Evolutionary conservation across 495 filamentous ascomycete genomes (phyloP), one percentile per base, ranked within the genome.

Genomic region (Xylaria bambusicola): DNA sequence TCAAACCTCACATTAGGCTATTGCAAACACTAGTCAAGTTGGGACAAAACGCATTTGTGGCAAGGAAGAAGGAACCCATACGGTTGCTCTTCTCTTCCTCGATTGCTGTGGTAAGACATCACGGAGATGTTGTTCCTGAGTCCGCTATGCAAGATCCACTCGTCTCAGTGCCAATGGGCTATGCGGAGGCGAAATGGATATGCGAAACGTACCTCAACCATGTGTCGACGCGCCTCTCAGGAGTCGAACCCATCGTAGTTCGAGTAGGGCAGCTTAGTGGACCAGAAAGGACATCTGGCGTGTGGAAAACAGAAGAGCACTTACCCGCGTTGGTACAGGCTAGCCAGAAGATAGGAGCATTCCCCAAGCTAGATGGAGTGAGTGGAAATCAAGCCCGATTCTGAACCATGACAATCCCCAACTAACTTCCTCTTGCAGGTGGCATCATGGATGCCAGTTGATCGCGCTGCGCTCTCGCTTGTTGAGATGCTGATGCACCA

Each of bases 381-480:
- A 64, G 73, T 63, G 17, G 17, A 35, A 17, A 50, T 10, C 47
- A 35, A 50, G 17, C 47, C 10, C 18, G 17, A n/a, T 26, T 48
- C 9, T 6, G 10, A 17, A 3, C 17, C 17, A 33, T 23, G 1
- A 17, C 8, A 6, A n/a, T 13, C 29, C 29, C 17, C 27, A 1
- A 33, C 47, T 50, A 35, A 50, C 45, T 17, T 3, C 17, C 9
- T 2, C 27, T 4, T 3, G n/a, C 26, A 75, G 73, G 70, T 63
- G 10, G 62, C 75, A 15, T 75, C 74, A 9, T 77, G 74, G 74
- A 63, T 76, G 18, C 73, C 74, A 17, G 73, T 77, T 17, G 74
- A 75, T 38, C 54, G 58, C 8, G 74, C 71, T 0, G 74, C 74
- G 27, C 53, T 44, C n/a, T 62, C 69, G 1, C 31, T 68, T 2